Conservation (phyloP, 441 rosid genomes). For the Adansonia madagascariensis region DNA sequence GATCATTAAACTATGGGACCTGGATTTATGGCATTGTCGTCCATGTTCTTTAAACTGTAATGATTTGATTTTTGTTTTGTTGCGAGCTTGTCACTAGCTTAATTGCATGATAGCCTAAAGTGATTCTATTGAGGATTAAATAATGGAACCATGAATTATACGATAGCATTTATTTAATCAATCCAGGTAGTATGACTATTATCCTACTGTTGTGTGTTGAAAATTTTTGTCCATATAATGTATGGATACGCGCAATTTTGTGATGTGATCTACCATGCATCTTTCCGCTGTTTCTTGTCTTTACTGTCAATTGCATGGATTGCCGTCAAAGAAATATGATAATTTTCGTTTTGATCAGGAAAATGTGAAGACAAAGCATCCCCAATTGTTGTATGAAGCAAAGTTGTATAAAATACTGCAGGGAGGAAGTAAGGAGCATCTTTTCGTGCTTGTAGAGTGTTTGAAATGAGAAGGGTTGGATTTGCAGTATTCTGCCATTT, state of each 20-base stretch:
- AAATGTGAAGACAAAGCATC: slow-evolving; percentile 86
- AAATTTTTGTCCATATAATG: not conserved
- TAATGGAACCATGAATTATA: not conserved
- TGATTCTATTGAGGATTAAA: not conserved
- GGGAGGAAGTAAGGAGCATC: slow-evolving; percentile 74
- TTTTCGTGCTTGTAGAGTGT: slow-evolving; percentile 12
- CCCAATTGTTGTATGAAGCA: slow-evolving; percentile 82
- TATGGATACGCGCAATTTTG: not conserved
- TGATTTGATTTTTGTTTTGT: not conserved
- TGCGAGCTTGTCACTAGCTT: not conserved
- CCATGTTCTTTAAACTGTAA: not conserved
- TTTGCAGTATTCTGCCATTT: not conserved
- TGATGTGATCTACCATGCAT: not conserved
- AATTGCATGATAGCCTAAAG: not conserved
- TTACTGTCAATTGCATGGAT: not conserved
- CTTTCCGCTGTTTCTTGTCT: not conserved
- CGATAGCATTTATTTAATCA: not conserved
- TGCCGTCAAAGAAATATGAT: not conserved
- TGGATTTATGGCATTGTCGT: not conserved
- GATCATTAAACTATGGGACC: not conserved
- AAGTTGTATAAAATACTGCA: slow-evolving; percentile 78
- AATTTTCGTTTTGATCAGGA: slow-evolving; percentile 49
- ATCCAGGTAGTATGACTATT: not conserved
- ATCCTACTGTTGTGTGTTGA: not conserved
- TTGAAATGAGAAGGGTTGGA: not conserved